Evolutionary conservation across 805 yeast genomes (phyloP), one percentile per base, ranked within the genome.

Genomic region (Hanseniaspora thailandica): DNA sequence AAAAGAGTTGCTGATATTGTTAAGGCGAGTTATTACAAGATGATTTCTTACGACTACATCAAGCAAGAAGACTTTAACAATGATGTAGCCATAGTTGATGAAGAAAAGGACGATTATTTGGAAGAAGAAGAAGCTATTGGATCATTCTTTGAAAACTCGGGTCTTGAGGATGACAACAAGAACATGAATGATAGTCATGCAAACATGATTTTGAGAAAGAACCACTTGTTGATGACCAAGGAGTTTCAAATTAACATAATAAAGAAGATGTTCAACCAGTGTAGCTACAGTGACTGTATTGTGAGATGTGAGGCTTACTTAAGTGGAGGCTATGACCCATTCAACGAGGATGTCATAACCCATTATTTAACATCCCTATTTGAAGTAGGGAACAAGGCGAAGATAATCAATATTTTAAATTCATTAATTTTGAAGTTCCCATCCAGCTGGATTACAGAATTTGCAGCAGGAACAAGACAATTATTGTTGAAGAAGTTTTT

Each of bases 381-480:
- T 65, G 98, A 93, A 65, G 70, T 86, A 13, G 88, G 87, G 0
- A 88, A 84, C 0, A 81, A 80, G 56, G 87, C 87, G 67, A 84
- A 82, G 67, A 70, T 93, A 30, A 93, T 86, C 62, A 68, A 84
- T 22, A 68, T 83, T 35, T 83, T 97, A 0, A 96, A 93, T 62
- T 84, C 83, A 60, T 69, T 93, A 54, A 94, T 96, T 0, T 95
- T 86, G 57, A 74, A 76, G 55, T 84, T 85, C 57, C 95, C 97
- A 0, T 79, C 80, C 44, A 78, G 79, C 59, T 81, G 94, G 15
- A 77, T 85, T 33, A 82, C 97, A 0, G 93, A 96, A 96, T 75
- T 87, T 55, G 86, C 96, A 0, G 87, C 93, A 17, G 98, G 95
- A 3, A 80, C 86, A 2, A 90, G 93, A 67, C 93, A 93, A 64